These are phyloP conservation scores for Asclepias syriaca DNA, from an alignment of 257 asterid genomes.

Conservation along the genomic window DNA sequence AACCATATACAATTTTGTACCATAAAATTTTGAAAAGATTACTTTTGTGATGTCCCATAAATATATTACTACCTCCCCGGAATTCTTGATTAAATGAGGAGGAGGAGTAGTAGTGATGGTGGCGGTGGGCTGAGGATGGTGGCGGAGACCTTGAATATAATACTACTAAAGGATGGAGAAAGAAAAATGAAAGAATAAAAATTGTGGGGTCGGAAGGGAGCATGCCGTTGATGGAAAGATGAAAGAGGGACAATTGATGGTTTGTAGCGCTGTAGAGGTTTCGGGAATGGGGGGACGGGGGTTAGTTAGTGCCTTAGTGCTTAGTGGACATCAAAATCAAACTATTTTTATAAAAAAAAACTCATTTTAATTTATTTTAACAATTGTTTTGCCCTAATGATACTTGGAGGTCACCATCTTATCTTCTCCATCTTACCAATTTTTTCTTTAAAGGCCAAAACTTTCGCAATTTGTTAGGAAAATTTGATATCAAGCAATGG, in stretches of 20 bases:
- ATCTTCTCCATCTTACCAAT: not conserved
- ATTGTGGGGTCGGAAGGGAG: not conserved
- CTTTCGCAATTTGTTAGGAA: too few species aligned
- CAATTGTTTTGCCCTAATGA: constrained; percentile 8
- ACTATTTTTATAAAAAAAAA: not conserved
- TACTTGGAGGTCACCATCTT: constrained; percentile 3
- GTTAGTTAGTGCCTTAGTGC: too few species aligned
- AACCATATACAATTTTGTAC: too few species aligned
- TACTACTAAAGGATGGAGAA: not conserved
- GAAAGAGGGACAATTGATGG: constrained; percentile 1
- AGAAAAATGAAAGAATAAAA: not conserved
- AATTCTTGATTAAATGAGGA: too few species aligned
- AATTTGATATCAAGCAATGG: too few species aligned
- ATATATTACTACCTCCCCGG: too few species aligned
- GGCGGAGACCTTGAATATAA: not conserved
- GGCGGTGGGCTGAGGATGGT: not conserved
- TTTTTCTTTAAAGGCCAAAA: too few species aligned
- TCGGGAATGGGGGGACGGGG: not conserved
- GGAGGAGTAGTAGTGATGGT: not conserved
- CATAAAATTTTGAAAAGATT: too few species aligned
- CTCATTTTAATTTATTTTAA: not conserved
- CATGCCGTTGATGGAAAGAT: not conserved
- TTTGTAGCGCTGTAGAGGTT: not conserved
- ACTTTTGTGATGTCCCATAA: too few species aligned
- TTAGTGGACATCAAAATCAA: too few species aligned